Evolutionary conservation across 2,329 filamentous ascomycete genomes (phyloP).

Genomic region (Aureobasidium sp.): DNA sequence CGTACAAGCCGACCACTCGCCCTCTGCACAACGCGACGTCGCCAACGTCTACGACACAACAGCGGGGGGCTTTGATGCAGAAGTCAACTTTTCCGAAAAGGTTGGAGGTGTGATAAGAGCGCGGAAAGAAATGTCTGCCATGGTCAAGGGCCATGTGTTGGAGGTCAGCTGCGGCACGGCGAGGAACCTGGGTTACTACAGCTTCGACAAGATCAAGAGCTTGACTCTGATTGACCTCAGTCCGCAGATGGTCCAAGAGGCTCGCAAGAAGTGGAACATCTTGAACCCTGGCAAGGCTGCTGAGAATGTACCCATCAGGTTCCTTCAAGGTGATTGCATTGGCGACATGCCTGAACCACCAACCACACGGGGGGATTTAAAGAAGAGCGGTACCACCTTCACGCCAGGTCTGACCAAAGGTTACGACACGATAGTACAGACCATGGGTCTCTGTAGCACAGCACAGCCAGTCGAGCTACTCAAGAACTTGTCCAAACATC

Average conservation of each 20-base stretch:
- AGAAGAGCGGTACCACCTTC: slow-evolving; percentile 1
- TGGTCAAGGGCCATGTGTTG: slow-evolving; percentile 38
- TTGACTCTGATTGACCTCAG: slow-evolving; percentile 41
- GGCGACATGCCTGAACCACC: slow-evolving; percentile 36
- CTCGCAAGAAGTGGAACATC: slow-evolving; percentile 40
- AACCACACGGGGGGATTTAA: neutral
- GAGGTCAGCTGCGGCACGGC: slow-evolving; percentile 43
- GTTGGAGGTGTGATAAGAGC: slow-evolving; percentile 33
- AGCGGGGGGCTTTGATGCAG: slow-evolving; percentile 38
- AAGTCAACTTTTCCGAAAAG: slow-evolving; percentile 36
- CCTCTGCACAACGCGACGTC: slow-evolving; percentile 29
- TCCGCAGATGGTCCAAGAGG: slow-evolving; percentile 39
- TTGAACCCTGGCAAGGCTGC: slow-evolving; percentile 22
- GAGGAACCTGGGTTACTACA: slow-evolving; percentile 39
- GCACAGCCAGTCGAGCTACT: slow-evolving; percentile 36
- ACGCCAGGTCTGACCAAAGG: slow-evolving; percentile 23
- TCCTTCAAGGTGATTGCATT: slow-evolving; percentile 37
- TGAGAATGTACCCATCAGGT: slow-evolving; percentile 21
- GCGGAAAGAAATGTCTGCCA: slow-evolving; percentile 32
- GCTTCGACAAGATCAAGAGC: slow-evolving; percentile 27
- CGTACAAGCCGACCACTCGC: neutral
- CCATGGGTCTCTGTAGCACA: slow-evolving; percentile 44
- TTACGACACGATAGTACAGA: slow-evolving; percentile 43
- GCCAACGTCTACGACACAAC: slow-evolving; percentile 37
- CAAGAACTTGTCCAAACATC: slow-evolving; percentile 32